Base-by-base conservation (phyloP, 805 yeast genomes). In the Zygoascus bituminiphila region DNA sequence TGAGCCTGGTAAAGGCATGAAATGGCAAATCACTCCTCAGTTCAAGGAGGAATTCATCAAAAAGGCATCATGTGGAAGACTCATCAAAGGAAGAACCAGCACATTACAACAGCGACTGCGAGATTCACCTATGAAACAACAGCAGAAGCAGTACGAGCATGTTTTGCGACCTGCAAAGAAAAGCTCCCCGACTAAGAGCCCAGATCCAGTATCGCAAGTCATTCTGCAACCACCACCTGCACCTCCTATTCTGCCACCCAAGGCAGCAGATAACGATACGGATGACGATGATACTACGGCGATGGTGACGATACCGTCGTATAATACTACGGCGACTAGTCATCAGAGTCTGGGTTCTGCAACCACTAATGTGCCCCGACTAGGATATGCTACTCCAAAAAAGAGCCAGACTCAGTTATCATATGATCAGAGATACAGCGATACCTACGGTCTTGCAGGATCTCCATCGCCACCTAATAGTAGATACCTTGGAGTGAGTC, bases 1-100 rank as follows among this genome's bases (percentile, higher is more conserved):
- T 64, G 98, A 93, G 68, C 97, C 98, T 0, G 98, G 99, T 15
- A 93, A 93, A 66, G 98, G 98, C 54, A 91, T 93, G 95, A 93
- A 93, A 68, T 93, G 99, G 99, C 94, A 88, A 68, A 89, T 93
- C 51, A 80, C 88, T 54, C 93, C 87, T 37, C 70, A 81, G 43
- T 91, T 84, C 64, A 82, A 84, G 59, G 81, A 81, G 41, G 98
- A 93, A 55, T 89, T 89, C 59, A 67, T 89, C 62, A 77, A 75
- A 56, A 86, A 88, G 69, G 81, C 89, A 68, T 78, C 78, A 51
- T 81, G 77, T 51, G 96, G 96, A 24, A 62, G 58, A 42, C 42
- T 36, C 17, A 40, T 44, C 22, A 44, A 44, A 26, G 51, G 51
- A 4, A 31, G 48, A 23, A 39, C 29, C n/a, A 12, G 39, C 14